Evolutionary conservation across 176 grass and related monocot species (phyloP), one percentile per base, ranked within the genome.

Genomic region (Oryza brachyantha): DNA sequence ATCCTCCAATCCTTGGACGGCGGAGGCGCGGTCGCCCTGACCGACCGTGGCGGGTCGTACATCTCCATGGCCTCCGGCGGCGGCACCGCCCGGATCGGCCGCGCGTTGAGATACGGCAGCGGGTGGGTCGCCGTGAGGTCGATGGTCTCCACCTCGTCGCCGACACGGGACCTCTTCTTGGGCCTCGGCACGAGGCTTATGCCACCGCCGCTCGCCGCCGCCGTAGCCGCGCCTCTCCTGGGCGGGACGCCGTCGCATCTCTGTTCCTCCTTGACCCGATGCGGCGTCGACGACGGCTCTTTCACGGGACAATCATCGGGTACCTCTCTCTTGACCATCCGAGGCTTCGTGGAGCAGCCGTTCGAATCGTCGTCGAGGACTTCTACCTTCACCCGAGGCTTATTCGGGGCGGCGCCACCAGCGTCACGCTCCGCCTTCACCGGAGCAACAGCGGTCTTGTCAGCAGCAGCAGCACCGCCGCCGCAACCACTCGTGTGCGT

Each of bases 91-190:
- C 80, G 73, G 67, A 97, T 97, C 14, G 94, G 94, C 29, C 86
- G 71, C 29, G 94, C 79, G 72, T 90, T 97, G 68, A 97, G 84
- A 75, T 86, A 91, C 8, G 94, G 88, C 34, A 82, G 8, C 25
- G 88, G 88, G 61, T 87, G 78, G 61, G 86, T 69, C 17, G 59
- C 55, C 14, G 94, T 70, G 61, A 91, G 75, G 14, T 83, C 52
- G 9, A 79, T 22, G 13, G 27, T 59, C 13, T 61, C 75, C 50
- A 6, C 14, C 58, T 5, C 60, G 14, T 81, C 65, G 14, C n/a
- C n/a, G n/a, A 76, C 72, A 50, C 64, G 67, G 13, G 43, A 11
- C 62, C 86, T 73, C 82, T 81, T 89, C 72, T 71, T 81, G 1
- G 72, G 39, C 50, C 80, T 54, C 38, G 86, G 86, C 68, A 68